Conservation (phyloP, 805 yeast species). For the Peterozyma toletana region DNA sequence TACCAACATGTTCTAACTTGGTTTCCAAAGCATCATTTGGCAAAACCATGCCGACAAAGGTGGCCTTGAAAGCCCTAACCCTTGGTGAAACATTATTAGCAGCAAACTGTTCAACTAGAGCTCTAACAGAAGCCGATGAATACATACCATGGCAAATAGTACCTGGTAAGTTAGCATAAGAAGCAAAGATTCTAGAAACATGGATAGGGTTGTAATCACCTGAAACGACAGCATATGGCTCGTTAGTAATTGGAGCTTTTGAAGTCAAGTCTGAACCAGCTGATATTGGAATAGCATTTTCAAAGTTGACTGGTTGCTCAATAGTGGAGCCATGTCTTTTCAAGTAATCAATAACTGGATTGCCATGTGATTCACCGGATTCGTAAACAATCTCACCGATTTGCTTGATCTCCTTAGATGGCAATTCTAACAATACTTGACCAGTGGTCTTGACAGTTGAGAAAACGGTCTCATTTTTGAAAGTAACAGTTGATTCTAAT, state of each 20-base stretch:
- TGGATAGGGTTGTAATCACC: constrained; percentile 99
- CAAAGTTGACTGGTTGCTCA: constrained; percentile 90
- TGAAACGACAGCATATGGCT: constrained; percentile 93
- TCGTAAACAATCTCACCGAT: constrained; percentile 80
- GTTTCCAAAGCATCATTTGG: constrained; percentile 90
- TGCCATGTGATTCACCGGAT: constrained; percentile 92
- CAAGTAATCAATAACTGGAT: constrained; percentile 94
- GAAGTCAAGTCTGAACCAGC: constrained; percentile 53
- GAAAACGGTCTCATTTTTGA: constrained; percentile 68
- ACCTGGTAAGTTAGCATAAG: constrained; percentile 91
- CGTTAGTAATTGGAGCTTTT: constrained; percentile 93
- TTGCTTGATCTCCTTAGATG: constrained; percentile 82
- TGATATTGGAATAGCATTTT: constrained; percentile 81
- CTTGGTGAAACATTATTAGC: constrained; percentile 95
- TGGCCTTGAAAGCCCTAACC: constrained; percentile 88
- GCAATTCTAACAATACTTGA: constrained; percentile 78
- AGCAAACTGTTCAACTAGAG: constrained; percentile 96
- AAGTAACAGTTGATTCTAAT: constrained; percentile 76
- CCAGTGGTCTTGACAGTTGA: constrained; percentile 81
- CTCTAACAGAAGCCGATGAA: constrained; percentile 92
- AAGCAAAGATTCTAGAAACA: constrained; percentile 90
- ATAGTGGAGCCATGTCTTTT: constrained; percentile 86
- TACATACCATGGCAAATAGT: constrained; percentile 99
- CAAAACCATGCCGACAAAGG: constrained; percentile 93
- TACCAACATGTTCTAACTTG: constrained; percentile 89